These are phyloP conservation scores for Paramecium tetraurelia DNA, from an alignment of 73 alveolate species.

Conservation along the genomic window DNA sequence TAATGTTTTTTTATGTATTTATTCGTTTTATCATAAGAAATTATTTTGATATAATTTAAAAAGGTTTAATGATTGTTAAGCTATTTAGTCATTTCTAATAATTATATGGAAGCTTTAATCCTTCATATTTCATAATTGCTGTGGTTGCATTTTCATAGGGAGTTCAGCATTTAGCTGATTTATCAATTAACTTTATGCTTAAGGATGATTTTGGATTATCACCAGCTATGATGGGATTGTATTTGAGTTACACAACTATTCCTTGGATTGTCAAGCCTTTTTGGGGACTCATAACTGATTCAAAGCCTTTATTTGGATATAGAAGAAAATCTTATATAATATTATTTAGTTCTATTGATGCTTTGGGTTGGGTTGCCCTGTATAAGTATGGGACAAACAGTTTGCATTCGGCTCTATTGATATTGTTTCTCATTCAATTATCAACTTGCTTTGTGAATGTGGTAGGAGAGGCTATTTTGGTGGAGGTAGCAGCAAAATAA, in stretches of 20 bases:
- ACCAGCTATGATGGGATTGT: slow-evolving; percentile 65
- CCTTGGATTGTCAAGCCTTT: slow-evolving; percentile 92
- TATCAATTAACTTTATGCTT: slow-evolving; percentile 57
- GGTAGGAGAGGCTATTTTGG: slow-evolving; percentile 72
- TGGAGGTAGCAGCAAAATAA: slow-evolving; percentile 65
- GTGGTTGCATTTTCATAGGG: slow-evolving; percentile 43
- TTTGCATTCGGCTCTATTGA: background rate
- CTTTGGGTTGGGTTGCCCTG: slow-evolving; percentile 70
- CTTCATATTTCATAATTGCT: slow-evolving; percentile 1
- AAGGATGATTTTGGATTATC: slow-evolving; percentile 64
- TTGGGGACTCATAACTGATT: slow-evolving; percentile 94
- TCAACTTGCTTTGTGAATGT: slow-evolving; percentile 73
- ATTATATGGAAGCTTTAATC: background rate
- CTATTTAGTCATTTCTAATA: background rate
- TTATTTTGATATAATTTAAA: background rate
- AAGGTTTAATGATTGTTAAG: background rate
- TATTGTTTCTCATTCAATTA: slow-evolving; percentile 42
- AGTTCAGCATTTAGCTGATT: slow-evolving; percentile 64
- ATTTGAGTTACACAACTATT: slow-evolving; percentile 41
- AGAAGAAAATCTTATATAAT: slow-evolving; percentile 83
- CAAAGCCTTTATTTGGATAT: slow-evolving; percentile 84
- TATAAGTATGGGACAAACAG: background rate
- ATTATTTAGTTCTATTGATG: slow-evolving; percentile 70
- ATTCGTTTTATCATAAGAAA: background rate
- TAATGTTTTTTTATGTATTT: background rate